Evolutionary conservation across 2,329 filamentous ascomycete genomes (phyloP).

Genomic region (Pseudogymnoascus sp.): DNA sequence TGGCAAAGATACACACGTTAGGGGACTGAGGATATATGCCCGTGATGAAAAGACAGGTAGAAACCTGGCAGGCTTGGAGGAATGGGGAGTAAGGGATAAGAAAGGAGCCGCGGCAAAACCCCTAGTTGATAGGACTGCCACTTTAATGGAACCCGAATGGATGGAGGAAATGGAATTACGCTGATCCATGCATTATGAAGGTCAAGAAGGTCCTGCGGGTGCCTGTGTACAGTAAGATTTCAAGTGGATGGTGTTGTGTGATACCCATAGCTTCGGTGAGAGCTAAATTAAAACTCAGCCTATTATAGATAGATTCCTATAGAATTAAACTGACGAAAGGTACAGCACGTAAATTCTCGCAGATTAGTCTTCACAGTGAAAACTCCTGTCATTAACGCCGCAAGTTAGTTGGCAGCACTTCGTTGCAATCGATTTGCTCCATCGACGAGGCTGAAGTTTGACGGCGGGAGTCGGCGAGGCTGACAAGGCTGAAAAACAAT

Average conservation of each 20-base stretch:
- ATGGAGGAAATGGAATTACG: constrained; percentile 30
- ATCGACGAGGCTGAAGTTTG: background rate
- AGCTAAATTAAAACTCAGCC: background rate
- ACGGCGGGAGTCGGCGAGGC: background rate
- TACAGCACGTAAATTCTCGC: background rate
- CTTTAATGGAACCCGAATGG: constrained; percentile 26
- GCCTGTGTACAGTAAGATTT: background rate
- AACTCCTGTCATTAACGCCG: background rate
- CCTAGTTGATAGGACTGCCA: constrained; percentile 11
- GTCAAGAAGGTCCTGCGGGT: background rate
- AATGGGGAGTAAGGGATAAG: background rate
- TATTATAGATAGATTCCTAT: background rate
- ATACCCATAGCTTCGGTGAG: background rate
- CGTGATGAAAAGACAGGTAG: constrained; percentile 24
- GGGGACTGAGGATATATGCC: constrained; percentile 80
- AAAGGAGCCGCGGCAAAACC: constrained; percentile 11
- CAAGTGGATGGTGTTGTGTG: background rate
- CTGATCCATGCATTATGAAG: constrained; percentile 13
- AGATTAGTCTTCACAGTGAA: background rate
- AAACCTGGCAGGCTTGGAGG: constrained; percentile 14
- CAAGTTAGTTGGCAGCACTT: background rate
- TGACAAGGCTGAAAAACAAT: background rate
- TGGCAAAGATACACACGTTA: constrained; percentile 95
- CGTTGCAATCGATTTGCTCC: background rate
- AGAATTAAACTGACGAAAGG: background rate